Evolutionary conservation across 2,329 filamentous ascomycete genomes (phyloP).

Genomic region (Calonectria pteridis): DNA sequence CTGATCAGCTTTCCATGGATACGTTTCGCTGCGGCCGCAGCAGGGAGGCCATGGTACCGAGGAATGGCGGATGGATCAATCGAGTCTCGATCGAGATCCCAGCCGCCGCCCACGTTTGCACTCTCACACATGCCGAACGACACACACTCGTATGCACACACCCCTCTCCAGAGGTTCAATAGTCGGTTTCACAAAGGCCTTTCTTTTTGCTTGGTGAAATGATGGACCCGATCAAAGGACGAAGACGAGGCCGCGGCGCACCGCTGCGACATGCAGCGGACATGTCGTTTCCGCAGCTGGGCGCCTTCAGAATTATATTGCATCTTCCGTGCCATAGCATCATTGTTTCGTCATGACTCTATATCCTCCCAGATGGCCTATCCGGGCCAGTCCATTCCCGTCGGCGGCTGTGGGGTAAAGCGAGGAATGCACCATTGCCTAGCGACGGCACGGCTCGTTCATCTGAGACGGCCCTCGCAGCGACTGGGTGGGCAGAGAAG

Average conservation of each 20-base stretch:
- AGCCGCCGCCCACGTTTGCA: not conserved
- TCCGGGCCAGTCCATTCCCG: not conserved
- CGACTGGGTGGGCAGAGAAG: not conserved
- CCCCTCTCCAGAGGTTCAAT: not conserved
- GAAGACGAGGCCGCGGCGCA: not conserved
- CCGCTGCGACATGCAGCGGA: not conserved
- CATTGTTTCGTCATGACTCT: not conserved
- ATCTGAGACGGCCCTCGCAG: not conserved
- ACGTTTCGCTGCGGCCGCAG: slow-evolving; percentile 1
- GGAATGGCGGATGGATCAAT: not conserved
- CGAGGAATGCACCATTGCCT: not conserved
- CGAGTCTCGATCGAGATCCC: not conserved
- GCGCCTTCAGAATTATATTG: not conserved
- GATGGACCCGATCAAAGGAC: not conserved
- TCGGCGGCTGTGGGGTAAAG: not conserved
- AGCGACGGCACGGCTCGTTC: slow-evolving; percentile 11
- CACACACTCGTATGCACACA: not conserved
- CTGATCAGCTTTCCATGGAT: not conserved
- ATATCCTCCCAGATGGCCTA: not conserved
- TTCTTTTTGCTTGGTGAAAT: not conserved
- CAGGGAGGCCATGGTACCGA: not conserved
- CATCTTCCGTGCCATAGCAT: not conserved
- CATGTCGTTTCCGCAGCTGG: not conserved
- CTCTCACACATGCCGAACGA: not conserved
- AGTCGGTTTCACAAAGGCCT: not conserved